Base-by-base conservation (phyloP, 805 yeast species). In the Cyberlindnera japonica region DNA sequence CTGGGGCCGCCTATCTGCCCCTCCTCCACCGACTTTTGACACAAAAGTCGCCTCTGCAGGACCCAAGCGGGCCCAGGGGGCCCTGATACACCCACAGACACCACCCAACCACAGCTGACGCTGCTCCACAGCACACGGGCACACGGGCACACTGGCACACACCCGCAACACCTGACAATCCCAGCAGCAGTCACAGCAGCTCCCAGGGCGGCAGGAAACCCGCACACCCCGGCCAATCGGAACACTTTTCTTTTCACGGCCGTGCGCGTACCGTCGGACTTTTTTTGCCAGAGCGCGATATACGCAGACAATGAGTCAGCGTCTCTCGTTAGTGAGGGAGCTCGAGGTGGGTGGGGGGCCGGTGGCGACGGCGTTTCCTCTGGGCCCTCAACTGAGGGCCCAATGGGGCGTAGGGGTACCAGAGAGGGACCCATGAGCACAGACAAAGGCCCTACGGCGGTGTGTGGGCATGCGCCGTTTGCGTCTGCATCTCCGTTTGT, bases 211-310 rank as follows among this genome's bases (percentile, higher is more conserved):
- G n/a, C 11, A n/a, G n/a, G 16, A 29, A 19, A 33, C 33, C 28
- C 31, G 25, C 25, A 32, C 41, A 38, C 21, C 19, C 21, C 38
- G 28, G 21, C 50, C 50, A 47, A 47, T 44, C 50, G 50, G 48
- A 38, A 34, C 30, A 27, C 30, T 17, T 27, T 27, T 27, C 30
- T 27, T 27, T 27, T 27, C 6, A 14, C 22, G 25, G 16, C 12
- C 19, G 11, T 9, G 33, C 28, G 13, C 36, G 8, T 24, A 27
- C 37, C 31, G 14, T 5, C 16, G 9, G 23, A 21, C 7, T 17
- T 18, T 31, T 31, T 18, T 31, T 14, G 35, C 17, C 16, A 6
- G 18, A 14, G 18, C 18, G 7, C 18, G n/a, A 12, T 25, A 14
- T 17, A 17, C 19, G 19, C 17, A n/a, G 16, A n/a, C 17, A 27